Evolutionary conservation across 2,329 filamentous ascomycete genomes (phyloP).

Genomic region (Colletotrichum tropicicola): DNA sequence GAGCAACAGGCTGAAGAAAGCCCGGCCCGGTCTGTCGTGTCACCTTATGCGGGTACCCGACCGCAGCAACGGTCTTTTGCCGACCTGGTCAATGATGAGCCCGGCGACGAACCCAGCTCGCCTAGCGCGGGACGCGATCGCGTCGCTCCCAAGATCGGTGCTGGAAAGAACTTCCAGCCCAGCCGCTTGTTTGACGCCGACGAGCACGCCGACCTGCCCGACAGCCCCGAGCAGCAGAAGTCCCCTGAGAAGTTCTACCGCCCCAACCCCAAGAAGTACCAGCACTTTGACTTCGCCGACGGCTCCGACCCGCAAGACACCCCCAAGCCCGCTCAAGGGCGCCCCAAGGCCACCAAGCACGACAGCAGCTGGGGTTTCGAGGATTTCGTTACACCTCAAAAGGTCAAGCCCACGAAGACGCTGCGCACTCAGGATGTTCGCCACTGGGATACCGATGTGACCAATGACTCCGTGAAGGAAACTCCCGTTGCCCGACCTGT

Average conservation of each 20-base stretch:
- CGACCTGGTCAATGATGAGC: conserved; percentile 74
- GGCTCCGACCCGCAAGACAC: conserved; percentile 63
- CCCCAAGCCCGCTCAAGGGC: conserved; percentile 53
- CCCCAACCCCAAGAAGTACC: conserved; percentile 81
- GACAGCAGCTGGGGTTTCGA: conserved; percentile 86
- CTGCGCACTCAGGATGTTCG: conserved; percentile 74
- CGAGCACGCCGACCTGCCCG: conserved; percentile 51
- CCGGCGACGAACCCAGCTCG: conserved; percentile 44
- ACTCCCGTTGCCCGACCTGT: conserved; percentile 65
- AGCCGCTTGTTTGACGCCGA: conserved; percentile 70
- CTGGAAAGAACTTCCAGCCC: conserved; percentile 69
- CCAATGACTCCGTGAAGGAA: conserved; percentile 57
- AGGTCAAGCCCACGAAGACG: conserved; percentile 68
- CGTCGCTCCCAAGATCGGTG: conserved; percentile 62
- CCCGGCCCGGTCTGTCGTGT: conserved; percentile 54
- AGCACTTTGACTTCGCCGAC: conserved; percentile 86
- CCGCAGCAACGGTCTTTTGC: conserved; percentile 74
- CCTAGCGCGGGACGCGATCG: conserved; percentile 55
- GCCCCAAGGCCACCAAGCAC: conserved; percentile 66
- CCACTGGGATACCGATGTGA: conserved; percentile 81
- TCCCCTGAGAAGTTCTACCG: conserved; percentile 59
- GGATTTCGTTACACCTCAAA: conserved; percentile 86
- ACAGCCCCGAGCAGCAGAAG: conserved; percentile 51
- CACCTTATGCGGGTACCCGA: conserved; percentile 67
- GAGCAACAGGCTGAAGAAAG: conserved; percentile 56